phyloP scores from a whole-genome alignment of 169 alveolate species.

The Plasmodium berghei region DNA sequence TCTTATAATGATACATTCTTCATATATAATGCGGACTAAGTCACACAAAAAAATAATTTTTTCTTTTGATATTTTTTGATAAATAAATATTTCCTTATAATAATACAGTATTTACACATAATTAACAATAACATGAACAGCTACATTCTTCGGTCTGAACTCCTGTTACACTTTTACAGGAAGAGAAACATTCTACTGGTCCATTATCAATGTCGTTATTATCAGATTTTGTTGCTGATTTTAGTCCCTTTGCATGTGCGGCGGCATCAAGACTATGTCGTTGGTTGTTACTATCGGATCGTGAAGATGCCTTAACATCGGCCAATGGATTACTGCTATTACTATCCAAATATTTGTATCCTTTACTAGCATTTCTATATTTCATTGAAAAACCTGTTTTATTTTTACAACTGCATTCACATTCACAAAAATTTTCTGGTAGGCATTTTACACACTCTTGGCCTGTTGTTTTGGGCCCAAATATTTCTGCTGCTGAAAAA shows the following conservation, averaged over 20 bases:
- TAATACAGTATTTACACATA: neutral
- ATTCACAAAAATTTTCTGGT: conserved; percentile 72
- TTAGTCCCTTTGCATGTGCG: conserved; percentile 1
- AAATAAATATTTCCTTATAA: neutral
- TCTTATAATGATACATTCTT: neutral
- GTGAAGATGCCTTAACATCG: neutral
- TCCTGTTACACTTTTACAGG: conserved; percentile 68
- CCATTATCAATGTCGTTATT: conserved; percentile 2
- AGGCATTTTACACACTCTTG: conserved; percentile 64
- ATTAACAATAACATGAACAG: conserved; percentile 68
- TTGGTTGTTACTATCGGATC: conserved; percentile 11
- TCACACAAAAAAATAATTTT: neutral
- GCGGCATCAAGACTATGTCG: neutral
- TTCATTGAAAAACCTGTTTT: conserved; percentile 74
- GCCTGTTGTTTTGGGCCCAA: conserved; percentile 36
- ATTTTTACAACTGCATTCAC: conserved; percentile 70
- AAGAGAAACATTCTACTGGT: conserved; percentile 46
- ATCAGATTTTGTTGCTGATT: conserved; percentile 1
- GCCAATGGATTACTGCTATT: neutral
- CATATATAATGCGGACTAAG: neutral
- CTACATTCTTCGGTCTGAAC: conserved; percentile 74
- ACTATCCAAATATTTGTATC: conserved; percentile 12
- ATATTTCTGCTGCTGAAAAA: conserved; percentile 44
- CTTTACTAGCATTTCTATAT: conserved; percentile 61
- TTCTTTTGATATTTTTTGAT: neutral